Conservation (phyloP, 2,329 filamentous ascomycete genomes). For the Diaporthe sp. region DNA sequence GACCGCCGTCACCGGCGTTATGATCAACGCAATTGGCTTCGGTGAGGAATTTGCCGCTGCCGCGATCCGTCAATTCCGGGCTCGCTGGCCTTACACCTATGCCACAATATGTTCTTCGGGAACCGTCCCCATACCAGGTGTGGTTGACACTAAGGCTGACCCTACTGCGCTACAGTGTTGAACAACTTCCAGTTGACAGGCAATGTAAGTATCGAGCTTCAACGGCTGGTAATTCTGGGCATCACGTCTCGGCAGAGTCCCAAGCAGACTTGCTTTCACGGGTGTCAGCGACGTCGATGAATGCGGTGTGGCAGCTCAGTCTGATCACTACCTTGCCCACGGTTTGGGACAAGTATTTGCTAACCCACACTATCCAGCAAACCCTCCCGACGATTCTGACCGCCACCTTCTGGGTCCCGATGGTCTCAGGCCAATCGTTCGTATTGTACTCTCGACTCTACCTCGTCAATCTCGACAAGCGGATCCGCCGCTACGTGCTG, state of each 20-base stretch:
- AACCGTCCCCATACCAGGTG: neutral
- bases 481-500: conserved; percentile 63
- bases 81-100: neutral
- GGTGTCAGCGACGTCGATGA: neutral
- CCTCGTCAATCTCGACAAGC: conserved; percentile 66
- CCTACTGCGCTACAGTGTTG: conserved; percentile 54
- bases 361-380: conserved; percentile 28
- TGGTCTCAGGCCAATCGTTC: conserved; percentile 73
- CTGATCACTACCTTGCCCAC: neutral
- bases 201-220: conserved; percentile 33
- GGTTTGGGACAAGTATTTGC: neutral
- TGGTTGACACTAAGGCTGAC: conserved; percentile 50
- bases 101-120: too few relatives aligned
- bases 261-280: neutral
- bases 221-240: neutral
- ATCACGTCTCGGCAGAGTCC: neutral
- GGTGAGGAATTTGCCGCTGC: conserved; percentile 44
- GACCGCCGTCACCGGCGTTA: conserved; percentile 52
- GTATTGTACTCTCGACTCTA: conserved; percentile 76
- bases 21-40: conserved; percentile 60
- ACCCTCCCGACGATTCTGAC: conserved; percentile 55
- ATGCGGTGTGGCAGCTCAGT: neutral
- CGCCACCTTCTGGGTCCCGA: conserved; percentile 66
- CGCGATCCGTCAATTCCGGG: neutral
- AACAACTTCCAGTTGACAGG: conserved; percentile 51